These are phyloP conservation scores for Phytophthora tentaculata DNA, from an alignment of 352 stramenopile genomes.

Conservation along the genomic window DNA sequence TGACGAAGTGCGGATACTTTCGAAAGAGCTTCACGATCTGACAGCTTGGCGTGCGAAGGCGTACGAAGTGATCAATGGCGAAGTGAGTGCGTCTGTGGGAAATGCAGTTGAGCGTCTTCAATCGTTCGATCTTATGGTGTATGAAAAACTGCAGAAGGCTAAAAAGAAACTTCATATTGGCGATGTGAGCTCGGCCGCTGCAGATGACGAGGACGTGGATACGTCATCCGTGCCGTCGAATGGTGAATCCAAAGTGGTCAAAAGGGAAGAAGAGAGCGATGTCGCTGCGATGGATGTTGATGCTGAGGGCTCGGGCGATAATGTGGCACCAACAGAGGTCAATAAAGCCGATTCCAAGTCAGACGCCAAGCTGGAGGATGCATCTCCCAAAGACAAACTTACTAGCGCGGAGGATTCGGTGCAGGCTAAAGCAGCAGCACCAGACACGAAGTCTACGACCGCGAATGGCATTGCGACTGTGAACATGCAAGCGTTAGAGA, in stretches of 20 bases:
- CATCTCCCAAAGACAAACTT: slow-evolving; percentile 6
- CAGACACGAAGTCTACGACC: slow-evolving; percentile 17
- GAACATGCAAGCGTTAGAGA: slow-evolving; percentile 30
- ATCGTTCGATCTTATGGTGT: slow-evolving; percentile 68
- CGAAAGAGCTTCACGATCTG: slow-evolving; percentile 78
- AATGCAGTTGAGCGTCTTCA: slow-evolving; percentile 54
- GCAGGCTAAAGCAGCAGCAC: neutral
- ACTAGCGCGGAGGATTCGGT: slow-evolving; percentile 11
- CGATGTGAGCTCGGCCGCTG: slow-evolving; percentile 7
- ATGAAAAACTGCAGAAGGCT: slow-evolving; percentile 60
- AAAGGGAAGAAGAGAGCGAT: slow-evolving; percentile 25
- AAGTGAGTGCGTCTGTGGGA: slow-evolving; percentile 43
- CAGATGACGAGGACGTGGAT: slow-evolving; percentile 17
- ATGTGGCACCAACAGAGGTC: neutral
- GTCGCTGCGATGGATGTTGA: slow-evolving; percentile 36
- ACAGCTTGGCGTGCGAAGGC: slow-evolving; percentile 69
- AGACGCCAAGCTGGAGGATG: slow-evolving; percentile 10
- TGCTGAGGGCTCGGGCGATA: slow-evolving; percentile 16
- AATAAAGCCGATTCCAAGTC: slow-evolving; percentile 13
- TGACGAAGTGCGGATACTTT: slow-evolving; percentile 76
- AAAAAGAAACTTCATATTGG: slow-evolving; percentile 54
- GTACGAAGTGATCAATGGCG: slow-evolving; percentile 50
- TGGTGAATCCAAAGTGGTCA: slow-evolving; percentile 7
- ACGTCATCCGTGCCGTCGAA: slow-evolving; percentile 4
- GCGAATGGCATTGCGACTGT: slow-evolving; percentile 11